Conservation (phyloP, 1,139 yeast genomes). For the Protomyces lactucae-debilis region DNA sequence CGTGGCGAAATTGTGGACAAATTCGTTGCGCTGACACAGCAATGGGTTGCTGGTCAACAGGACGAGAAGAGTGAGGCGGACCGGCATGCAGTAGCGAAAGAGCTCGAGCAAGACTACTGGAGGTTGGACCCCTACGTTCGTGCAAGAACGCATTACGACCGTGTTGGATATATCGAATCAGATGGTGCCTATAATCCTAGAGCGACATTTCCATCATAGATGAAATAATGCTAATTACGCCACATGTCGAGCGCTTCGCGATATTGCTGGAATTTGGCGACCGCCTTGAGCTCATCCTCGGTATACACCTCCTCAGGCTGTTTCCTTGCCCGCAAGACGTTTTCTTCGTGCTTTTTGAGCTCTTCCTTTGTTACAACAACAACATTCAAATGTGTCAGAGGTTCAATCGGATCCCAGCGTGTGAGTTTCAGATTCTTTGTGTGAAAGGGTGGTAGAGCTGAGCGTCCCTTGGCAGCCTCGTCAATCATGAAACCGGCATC, state of each 20-base stretch:
- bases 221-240: not conserved
- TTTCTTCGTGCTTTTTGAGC: slow-evolving; percentile 68
- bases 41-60: slow-evolving; percentile 54
- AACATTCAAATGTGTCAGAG: slow-evolving; percentile 60
- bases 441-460: slow-evolving; percentile 50
- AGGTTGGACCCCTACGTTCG: slow-evolving; percentile 68
- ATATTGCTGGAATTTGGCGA: not conserved
- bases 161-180: slow-evolving; percentile 43
- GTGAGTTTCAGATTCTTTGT: slow-evolving; percentile 77
- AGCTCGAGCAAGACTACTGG: slow-evolving; percentile 55
- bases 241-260: not conserved
- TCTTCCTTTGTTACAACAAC: slow-evolving; percentile 88
- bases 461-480: slow-evolving; percentile 86
- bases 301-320: not conserved
- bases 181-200: slow-evolving; percentile 23
- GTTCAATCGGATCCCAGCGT: slow-evolving; percentile 65
- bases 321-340: not conserved
- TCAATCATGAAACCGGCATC: slow-evolving; percentile 85
- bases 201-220: slow-evolving; percentile 5
- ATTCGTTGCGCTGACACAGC: slow-evolving; percentile 55
- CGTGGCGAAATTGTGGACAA: slow-evolving; percentile 48
- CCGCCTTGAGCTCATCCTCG: not conserved
- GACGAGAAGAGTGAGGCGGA: slow-evolving; percentile 42
- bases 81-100: slow-evolving; percentile 49
- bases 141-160: slow-evolving; percentile 62